Evolutionary conservation across 1,139 yeast genomes (phyloP).

Genomic region (Lodderomyces metapsilosis): DNA sequence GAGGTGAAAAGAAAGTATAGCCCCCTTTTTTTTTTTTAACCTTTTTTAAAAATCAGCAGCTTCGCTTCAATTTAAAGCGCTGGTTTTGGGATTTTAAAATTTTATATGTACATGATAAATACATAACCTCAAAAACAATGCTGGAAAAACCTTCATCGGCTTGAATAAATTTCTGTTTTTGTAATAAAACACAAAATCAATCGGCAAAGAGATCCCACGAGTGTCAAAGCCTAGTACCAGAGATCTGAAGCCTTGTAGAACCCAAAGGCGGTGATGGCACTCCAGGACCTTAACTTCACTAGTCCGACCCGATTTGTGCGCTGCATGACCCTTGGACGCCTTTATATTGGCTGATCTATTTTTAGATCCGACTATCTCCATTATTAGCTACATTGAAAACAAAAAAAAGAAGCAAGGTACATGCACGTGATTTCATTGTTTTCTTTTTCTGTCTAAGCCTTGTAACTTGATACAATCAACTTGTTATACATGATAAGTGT

Average conservation of each 20-base stretch:
- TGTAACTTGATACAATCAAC: not conserved
- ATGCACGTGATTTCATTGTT: not conserved
- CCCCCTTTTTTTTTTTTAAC: not conserved
- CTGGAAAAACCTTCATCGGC: not conserved
- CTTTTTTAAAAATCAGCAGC: not conserved
- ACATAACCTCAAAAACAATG: not conserved
- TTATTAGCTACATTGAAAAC: not conserved
- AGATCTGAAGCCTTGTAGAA: too few relatives aligned
- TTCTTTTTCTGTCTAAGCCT: conserved; percentile 3
- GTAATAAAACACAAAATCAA: not conserved
- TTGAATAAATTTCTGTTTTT: not conserved
- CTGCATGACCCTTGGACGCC: too few relatives aligned
- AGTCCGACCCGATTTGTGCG: too few relatives aligned
- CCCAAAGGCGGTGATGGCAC: too few relatives aligned
- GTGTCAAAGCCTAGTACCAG: not conserved
- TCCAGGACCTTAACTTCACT: too few relatives aligned
- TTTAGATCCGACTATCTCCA: not conserved
- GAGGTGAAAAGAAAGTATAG: not conserved
- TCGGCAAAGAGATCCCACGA: not conserved
- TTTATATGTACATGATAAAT: too few relatives aligned
- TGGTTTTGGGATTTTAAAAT: not conserved
- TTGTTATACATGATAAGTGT: not conserved
- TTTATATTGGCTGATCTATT: too few relatives aligned
- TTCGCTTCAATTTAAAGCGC: not conserved
- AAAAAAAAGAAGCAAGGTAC: not conserved